These are phyloP conservation scores for Pichia phayaonensis DNA, from an alignment of 805 yeast species.

Conservation along the genomic window DNA sequence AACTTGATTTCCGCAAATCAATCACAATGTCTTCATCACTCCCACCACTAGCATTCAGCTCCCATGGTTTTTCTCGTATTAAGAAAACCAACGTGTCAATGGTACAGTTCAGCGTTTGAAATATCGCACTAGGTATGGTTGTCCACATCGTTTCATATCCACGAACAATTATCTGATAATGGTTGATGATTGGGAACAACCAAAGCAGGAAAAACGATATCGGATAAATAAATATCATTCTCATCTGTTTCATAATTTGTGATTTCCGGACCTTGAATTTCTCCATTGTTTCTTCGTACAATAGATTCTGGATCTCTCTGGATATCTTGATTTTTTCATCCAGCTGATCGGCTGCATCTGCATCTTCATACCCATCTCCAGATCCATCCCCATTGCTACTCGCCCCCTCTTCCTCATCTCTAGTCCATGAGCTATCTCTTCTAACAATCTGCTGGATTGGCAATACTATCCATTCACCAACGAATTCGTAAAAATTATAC, in stretches of 20 bases:
- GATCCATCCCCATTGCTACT: too few species aligned
- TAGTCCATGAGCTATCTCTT: too few species aligned
- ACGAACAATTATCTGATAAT: slow-evolving; percentile 42
- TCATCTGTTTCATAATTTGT: slow-evolving; percentile 69
- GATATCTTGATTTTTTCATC: slow-evolving; percentile 17
- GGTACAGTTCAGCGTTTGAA: slow-evolving; percentile 74
- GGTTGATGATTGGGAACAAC: slow-evolving; percentile 70
- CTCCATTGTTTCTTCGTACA: slow-evolving; percentile 55
- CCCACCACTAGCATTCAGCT: slow-evolving; percentile 20
- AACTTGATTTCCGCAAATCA: neutral
- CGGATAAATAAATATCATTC: slow-evolving; percentile 77
- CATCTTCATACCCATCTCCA: too few species aligned
- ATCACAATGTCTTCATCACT: slow-evolving; percentile 16
- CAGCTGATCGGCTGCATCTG: too few species aligned
- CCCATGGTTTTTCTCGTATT: slow-evolving; percentile 77
- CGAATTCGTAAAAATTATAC: slow-evolving; percentile 25
- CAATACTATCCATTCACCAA: too few species aligned
- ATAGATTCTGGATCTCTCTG: slow-evolving; percentile 25
- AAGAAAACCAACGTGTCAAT: slow-evolving; percentile 72
- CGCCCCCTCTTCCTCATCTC: too few species aligned
- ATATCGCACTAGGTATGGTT: slow-evolving; percentile 58
- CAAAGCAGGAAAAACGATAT: slow-evolving; percentile 72
- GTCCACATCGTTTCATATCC: slow-evolving; percentile 53
- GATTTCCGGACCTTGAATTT: slow-evolving; percentile 56
- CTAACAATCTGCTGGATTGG: too few species aligned